Base-by-base conservation (phyloP, 257 asterid genomes). In the Fraxinus anomala region DNA sequence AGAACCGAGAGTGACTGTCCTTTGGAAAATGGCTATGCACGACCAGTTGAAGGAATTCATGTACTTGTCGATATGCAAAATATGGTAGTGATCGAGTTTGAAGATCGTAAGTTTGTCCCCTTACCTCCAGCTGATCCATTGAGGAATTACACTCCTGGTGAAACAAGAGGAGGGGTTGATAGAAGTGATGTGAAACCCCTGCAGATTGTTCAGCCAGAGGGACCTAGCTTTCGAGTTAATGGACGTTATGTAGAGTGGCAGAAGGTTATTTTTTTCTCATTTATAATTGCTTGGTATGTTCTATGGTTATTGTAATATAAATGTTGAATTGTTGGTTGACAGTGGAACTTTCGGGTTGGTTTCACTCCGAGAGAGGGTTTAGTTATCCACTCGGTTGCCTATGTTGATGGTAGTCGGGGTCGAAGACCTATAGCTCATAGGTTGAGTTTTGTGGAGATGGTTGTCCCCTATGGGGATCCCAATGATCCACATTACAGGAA, bases 391-490 rank as follows among this genome's bases (percentile, higher is more conserved):
- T 96, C 98, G 10, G 98, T 96, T 82, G 99, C 98, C 81, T 96
- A 96, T 81, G 87, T 92, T 81, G 99, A 96, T 86, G 99, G 98
- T 65, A 89, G 98, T 76, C 88, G 98, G 68, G 99, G 99, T 34
- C 89, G 99, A 87, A 90, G 99, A 80, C 97, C 96, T 68, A 91
- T 93, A 73, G 99, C 99, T 21, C 99, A 92, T 83, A 86, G 98
- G 89, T 86, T 96, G 89, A 93, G 99, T 82, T 95, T 95, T 85
- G 99, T 90, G 86, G 99, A 95, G 88, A 92, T 95, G 99, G 99
- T 95, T 82, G 99, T 95, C 68, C 99, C 99, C 54, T 95, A 95
- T 81, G 99, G 99, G 30, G 99, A 95, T 85, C 99, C 99, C 37
- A 95, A 95, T 85, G 98, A 93, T 21, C 99, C 99, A 75, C 99